Evolutionary conservation across 1,284 basidiomycete genomes (phyloP), one percentile per base, ranked within the genome.

Genomic region (Austroboletus rostrupii): DNA sequence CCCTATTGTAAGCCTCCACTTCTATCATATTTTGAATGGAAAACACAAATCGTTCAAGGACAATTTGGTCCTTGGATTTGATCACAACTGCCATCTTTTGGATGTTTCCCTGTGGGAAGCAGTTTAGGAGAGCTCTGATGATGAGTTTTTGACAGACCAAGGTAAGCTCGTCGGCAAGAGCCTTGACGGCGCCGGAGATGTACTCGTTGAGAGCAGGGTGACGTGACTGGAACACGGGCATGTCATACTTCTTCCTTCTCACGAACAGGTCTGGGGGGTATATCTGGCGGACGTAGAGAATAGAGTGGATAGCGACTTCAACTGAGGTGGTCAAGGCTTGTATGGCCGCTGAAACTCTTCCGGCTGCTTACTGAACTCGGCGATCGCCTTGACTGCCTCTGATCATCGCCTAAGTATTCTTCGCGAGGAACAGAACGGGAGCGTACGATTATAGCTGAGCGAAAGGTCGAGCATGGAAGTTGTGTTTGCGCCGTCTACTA

Each of bases 291-390:
- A 94, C 82, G 62, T 91, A 96, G 1, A 98, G 78, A 53, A 98
- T 90, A 1, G 87, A 88, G 65, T 97, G 94, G 52, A 97, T 85
- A 2, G 91, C 89, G 21, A 95, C 89, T 67, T 98, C 95, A 59
- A 98, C 92, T 95, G 54, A 9, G 31, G 32, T 26, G 33, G 28
- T 46, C 57, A 8, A 53, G 56, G 21, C 35, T 32, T 23, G 37
- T 21, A 17, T 12, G 31, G n/a, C n/a, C n/a, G n/a, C n/a, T 10
- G 12, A n/a, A 21, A n/a, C 3, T 21, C 23, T 14, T 39, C 28
- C 19, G 21, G 11, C 5, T 10, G 61, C 79, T 57, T 54, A 86
- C 85, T 80, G 70, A 87, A 87, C 61, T 86, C 84, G 41, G 76
- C 69, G 47, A 85, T 75, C 12, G 80, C 83, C 52, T 71, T 73